Evolutionary conservation across 805 yeast genomes (phyloP), one percentile per base, ranked within the genome.

Genomic region (Kurtzmaniella cleridarum): DNA sequence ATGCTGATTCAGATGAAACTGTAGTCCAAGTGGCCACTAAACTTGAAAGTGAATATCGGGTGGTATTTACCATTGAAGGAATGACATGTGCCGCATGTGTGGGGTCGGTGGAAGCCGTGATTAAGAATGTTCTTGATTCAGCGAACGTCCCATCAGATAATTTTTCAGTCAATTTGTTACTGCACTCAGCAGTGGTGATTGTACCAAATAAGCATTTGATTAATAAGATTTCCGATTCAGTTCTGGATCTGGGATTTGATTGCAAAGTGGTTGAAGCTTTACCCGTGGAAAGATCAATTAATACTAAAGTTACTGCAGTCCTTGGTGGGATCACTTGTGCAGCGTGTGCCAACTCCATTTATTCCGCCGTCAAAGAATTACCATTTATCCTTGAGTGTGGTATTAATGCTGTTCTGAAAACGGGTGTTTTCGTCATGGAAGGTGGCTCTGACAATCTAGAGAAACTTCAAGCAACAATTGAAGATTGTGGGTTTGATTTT

Each of bases 241-340:
- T 67, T 2, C 47, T 51, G 14, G 64, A 60, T 15, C 42, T 53
- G 5, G 73, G 73, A 1, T 66, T 62, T 47, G 71, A 69, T 6
- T 74, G 80, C 31, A 71, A 65, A 14, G 59, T 82, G 11, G 53
- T 78, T 5, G 87, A 82, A 46, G 63, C 82, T 7, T 53, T 79
- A 16, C 89, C 87, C 1, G 71, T 80, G 3, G 70, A 70, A 26
- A 62, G 74, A 27, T 62, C 76, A 5, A 50, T 63, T 5, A 72
- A 69, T 40, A 73, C 64, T 47, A 73, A 71, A 47, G 74, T 81
- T 7, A 62, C 69, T 9, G 88, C 87, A 1, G 60, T 78, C 0
- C 76, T 84, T 32, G 84, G 82, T 9, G 91, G 90, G 3, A 82
- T 84, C 56, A 78, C 88, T 0, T 84, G 91, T 59, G 79, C 84